phyloP scores from a whole-genome alignment of 495 filamentous ascomycete species.

The Bacidia rubella region DNA sequence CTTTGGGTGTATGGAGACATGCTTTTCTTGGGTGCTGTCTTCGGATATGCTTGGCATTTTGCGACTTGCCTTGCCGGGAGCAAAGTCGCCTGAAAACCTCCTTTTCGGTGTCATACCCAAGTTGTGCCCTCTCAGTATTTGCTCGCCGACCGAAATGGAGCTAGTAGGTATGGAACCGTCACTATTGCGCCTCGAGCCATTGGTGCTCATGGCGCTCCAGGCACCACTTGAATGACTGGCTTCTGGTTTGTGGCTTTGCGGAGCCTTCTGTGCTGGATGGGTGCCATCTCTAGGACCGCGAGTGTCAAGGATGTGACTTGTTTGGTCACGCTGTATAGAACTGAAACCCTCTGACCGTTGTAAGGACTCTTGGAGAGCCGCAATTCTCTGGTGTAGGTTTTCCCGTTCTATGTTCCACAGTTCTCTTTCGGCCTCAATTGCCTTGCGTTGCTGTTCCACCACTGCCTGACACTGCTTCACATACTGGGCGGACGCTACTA shows the following conservation, averaged over 20 bases:
- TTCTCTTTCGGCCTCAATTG: slow-evolving; percentile 12
- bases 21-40: slow-evolving; percentile 1
- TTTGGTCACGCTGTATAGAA: neutral
- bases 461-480: slow-evolving; percentile 13
- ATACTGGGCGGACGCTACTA: slow-evolving; percentile 9
- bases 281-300: too few relatives aligned
- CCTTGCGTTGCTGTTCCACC: slow-evolving; percentile 15
- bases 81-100: slow-evolving; percentile 11
- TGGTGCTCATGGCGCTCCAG: slow-evolving; percentile 1
- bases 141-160: slow-evolving; percentile 5
- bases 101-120: slow-evolving; percentile 11
- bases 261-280: neutral
- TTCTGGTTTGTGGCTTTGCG: neutral
- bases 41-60: slow-evolving; percentile 14
- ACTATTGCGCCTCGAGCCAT: neutral
- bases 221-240: neutral
- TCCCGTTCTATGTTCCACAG: slow-evolving; percentile 15
- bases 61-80: neutral
- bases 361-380: slow-evolving; percentile 10
- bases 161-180: neutral
- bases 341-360: slow-evolving; percentile 1
- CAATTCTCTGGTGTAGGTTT: slow-evolving; percentile 13
- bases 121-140: slow-evolving; percentile 15
- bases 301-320: too few relatives aligned
- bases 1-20: neutral